Percentiles rank a stretch among this genome's conserved stretches.
phyloP scores from a whole-genome alignment of 192 early-diverging fungal genomes.

The Fimicolochytrium jonesii region DNA sequence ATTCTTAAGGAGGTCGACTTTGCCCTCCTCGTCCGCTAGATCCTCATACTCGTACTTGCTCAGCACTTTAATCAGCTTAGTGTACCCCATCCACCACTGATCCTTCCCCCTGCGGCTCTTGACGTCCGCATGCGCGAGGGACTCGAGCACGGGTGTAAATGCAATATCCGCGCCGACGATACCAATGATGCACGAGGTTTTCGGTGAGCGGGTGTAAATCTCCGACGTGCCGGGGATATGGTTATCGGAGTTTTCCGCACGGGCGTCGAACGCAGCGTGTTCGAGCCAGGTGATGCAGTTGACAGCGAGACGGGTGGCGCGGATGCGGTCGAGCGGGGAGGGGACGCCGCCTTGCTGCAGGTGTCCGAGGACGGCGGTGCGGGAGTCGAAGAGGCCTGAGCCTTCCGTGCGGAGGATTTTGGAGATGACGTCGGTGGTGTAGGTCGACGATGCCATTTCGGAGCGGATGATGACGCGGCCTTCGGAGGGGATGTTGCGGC shows the following conservation, averaged over 20 bases:
- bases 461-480: slow-evolving; percentile 82
- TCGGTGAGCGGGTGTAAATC: slow-evolving; percentile 48
- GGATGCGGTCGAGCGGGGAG: slow-evolving; percentile 90
- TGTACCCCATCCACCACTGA: slow-evolving; percentile 52
- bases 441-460: slow-evolving; percentile 63
- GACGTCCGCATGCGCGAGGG: slow-evolving; percentile 73
- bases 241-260: slow-evolving; percentile 30
- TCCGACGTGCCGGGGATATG: neutral
- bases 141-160: slow-evolving; percentile 67
- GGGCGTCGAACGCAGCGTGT: slow-evolving; percentile 48
- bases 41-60: slow-evolving; percentile 47
- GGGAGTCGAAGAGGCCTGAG: slow-evolving; percentile 81
- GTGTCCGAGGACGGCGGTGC: slow-evolving; percentile 89
- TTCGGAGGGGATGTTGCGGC: slow-evolving; percentile 52
- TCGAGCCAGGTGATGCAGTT: slow-evolving; percentile 83
- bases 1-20: slow-evolving; percentile 21
- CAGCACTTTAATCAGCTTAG: slow-evolving; percentile 38
- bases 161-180: slow-evolving; percentile 70
- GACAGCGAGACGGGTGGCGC: slow-evolving; percentile 84
- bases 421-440: slow-evolving; percentile 85
- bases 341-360: slow-evolving; percentile 93
- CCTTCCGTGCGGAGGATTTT: slow-evolving; percentile 85
- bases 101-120: slow-evolving; percentile 65
- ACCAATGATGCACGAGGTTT: slow-evolving; percentile 75
- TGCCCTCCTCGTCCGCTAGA: slow-evolving; percentile 3